Evolutionary conservation across 2,329 filamentous ascomycete genomes (phyloP), one percentile per base, ranked within the genome.

Genomic region (Xylaria sp.): DNA sequence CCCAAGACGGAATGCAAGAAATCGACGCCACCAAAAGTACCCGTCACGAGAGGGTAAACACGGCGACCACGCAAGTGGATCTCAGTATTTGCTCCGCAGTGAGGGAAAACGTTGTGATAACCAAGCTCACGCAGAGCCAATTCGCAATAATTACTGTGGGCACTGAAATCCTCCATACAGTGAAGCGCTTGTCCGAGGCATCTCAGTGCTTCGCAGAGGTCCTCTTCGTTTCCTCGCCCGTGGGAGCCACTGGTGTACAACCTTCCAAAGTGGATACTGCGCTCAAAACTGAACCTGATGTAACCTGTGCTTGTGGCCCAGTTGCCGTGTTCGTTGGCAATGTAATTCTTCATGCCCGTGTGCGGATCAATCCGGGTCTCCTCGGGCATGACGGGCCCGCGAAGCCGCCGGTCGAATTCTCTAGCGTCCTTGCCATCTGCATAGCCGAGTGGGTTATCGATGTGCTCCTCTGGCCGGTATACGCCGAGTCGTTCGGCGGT

Each of bases 311-410:
- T 97, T 23, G 96, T 99, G 1, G 94, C 93, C 92, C 94, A 98
- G 49, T 89, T 87, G 4, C 94, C 93, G 15, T 83, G 84, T 79
- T 98, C 95, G 76, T 98, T 98, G 69, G 95, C 90, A 74, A 99
- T 98, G 80, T 99, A 99, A 79, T 98, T 98, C 82, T 98, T 99
- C 95, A 99, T 97, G n/a, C 94, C 94, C 0, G 93, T 96, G 6
- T 87, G 83, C 41, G 83, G 82, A 76, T 96, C 93, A 66, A 96
- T 88, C 68, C 92, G 89, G 23, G 92, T 88, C 77, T 96, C 93
- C 49, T 88, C 80, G 4, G 87, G 86, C 68, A 89, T 83, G 9
- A 98, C 90, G 0, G 94, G 94, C 0, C 90, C 92, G 60, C 96
- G 91, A 8, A 98, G 88, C 31, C 96, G 91, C 46, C 86, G 82